Percentiles rank a stretch among this genome's conserved stretches.
These are phyloP conservation scores for Hirsutella thompsonii DNA, from an alignment of 2,329 filamentous ascomycete genomes.

Conservation along the genomic window DNA sequence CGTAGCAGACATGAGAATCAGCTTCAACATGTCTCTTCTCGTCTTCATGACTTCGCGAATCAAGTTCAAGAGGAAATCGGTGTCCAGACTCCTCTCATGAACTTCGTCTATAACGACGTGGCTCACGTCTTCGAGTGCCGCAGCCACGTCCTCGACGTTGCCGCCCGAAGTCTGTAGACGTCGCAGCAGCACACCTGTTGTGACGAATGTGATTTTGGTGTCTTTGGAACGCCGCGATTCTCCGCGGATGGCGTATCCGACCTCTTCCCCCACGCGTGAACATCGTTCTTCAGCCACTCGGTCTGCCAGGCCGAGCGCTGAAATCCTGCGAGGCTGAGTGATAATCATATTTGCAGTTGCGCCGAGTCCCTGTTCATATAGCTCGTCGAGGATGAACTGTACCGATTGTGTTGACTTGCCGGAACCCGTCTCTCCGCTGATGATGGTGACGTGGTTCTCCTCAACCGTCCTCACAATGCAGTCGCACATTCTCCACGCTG, in stretches of 20 bases:
- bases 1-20: constrained; percentile 93
- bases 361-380: constrained; percentile 66
- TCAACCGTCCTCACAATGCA: constrained; percentile 64
- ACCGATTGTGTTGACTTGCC: constrained; percentile 96
- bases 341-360: constrained; percentile 80
- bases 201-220: constrained; percentile 91
- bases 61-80: constrained; percentile 83
- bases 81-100: constrained; percentile 88
- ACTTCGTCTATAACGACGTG: constrained; percentile 96
- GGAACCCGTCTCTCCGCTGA: constrained; percentile 91
- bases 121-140: constrained; percentile 77
- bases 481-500: constrained; percentile 77
- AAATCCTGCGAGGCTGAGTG: constrained; percentile 89
- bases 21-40: constrained; percentile 68
- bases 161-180: constrained; percentile 85
- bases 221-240: constrained; percentile 63
- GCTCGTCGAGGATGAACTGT: constrained; percentile 86
- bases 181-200: constrained; percentile 82
- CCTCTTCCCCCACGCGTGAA: constrained; percentile 66
- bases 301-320: constrained; percentile 84
- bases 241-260: constrained; percentile 84
- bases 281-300: constrained; percentile 89
- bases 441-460: constrained; percentile 79
- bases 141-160: constrained; percentile 63
- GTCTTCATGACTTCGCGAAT: constrained; percentile 67